These are phyloP conservation scores for Volvox reticuliferus DNA, from an alignment of 139 green algal genomes.

Conservation along the genomic window DNA sequence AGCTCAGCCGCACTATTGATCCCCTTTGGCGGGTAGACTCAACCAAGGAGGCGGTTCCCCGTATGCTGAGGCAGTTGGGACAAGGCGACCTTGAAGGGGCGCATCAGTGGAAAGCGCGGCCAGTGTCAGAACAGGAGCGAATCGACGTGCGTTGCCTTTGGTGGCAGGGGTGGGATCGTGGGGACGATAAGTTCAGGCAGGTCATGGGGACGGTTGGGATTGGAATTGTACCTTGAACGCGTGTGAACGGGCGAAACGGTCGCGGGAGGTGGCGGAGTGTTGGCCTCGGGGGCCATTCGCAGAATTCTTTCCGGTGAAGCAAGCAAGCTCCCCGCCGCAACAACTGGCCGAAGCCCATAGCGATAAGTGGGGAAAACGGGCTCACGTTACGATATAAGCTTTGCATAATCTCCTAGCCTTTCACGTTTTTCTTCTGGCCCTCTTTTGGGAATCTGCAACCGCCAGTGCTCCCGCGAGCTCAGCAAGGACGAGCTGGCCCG, in stretches of 20 bases:
- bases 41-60: constrained; percentile 41
- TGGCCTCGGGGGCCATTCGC: too few relatives aligned
- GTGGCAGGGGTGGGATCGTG: background rate
- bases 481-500: constrained; percentile 55
- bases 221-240: too few relatives aligned
- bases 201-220: too few relatives aligned
- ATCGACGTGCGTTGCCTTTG: constrained; percentile 25
- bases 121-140: constrained; percentile 41
- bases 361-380: too few relatives aligned
- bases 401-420: too few relatives aligned
- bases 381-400: too few relatives aligned
- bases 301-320: too few relatives aligned
- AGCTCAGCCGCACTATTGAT: constrained; percentile 42
- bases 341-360: too few relatives aligned
- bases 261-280: too few relatives aligned
- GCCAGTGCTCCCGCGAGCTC: constrained; percentile 55
- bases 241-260: too few relatives aligned
- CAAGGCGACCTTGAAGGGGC: constrained; percentile 51
- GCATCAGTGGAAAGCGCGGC: constrained; percentile 51
- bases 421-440: too few relatives aligned
- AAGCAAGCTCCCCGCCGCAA: too few relatives aligned
- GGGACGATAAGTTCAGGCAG: background rate
- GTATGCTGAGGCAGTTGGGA: constrained; percentile 46
- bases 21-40: constrained; percentile 58
- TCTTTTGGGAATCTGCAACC: background rate